Evolutionary conservation across 345 rosid species (phyloP), one percentile per base, ranked within the genome.

Genomic region (Crucihimalaya himalaica): DNA sequence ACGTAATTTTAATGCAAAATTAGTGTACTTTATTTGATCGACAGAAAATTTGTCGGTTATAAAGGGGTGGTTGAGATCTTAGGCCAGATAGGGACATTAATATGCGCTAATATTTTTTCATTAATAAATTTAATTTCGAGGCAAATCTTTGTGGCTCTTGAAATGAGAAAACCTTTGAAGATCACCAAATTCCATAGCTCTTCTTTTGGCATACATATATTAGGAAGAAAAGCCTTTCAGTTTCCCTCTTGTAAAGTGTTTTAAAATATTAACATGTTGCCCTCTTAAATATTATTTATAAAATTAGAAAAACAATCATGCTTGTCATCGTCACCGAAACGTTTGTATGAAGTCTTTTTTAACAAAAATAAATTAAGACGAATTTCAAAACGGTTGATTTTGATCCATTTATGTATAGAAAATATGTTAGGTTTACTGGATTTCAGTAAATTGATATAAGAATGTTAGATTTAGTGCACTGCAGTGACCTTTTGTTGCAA

Each of bases 161-260:
- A 40, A 68, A 68, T 52, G 4, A 68, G n/a, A 68, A 40, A 68
- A 14, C 72, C 72, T 68, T 68, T 53, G 37, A 54, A 11, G 72
- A 68, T 53, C 72, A 53, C 72, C 63, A 68, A 68, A 53, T 25
- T 68, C 63, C 72, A 68, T 34, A 51, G 0, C 27, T 16, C 23
- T 21, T 40, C 14, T 20, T 63, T 58, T 19, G 28, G 45, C 28
- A 35, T 58, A 19, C 27, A 28, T 54, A 8, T 28, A 29, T 29
- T 14, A 15, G 4, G 63, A 32, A 18, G 28, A 34, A 34, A 54
- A 54, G 35, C 37, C 37, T 54, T 34, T 2, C 18, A 10, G 25
- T 34, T 34, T 16, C 3, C 15, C 25, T 31, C 39, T 56, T 56
- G 15, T 10, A 12, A 57, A 31, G 9, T 0, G 23, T 16, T 53